Percentiles rank a stretch among this genome's conserved stretches.
Evolutionary conservation across 306 rosid genomes (phyloP).

Genomic region (Malus orientalis): DNA sequence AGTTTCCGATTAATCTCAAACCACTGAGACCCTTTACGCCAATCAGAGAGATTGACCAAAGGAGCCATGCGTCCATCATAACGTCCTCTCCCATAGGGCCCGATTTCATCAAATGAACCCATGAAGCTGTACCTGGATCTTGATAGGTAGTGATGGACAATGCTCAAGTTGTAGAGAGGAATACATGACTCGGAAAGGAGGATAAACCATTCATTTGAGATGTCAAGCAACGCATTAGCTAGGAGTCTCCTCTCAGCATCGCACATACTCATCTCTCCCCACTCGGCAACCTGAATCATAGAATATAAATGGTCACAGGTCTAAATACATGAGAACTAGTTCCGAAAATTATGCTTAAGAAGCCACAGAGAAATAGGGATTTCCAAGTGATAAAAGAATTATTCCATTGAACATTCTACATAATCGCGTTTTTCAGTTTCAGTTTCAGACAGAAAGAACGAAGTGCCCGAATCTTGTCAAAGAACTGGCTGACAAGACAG

Average conservation of each 20-base stretch:
- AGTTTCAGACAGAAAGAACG: not conserved
- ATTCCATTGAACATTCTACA: constrained; percentile 3
- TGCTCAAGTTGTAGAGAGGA: constrained; percentile 83
- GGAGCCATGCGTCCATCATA: constrained; percentile 73
- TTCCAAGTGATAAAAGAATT: not conserved
- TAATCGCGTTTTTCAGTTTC: not conserved
- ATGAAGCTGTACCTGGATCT: constrained; percentile 75
- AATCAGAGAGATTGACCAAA: constrained; percentile 64
- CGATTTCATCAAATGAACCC: constrained; percentile 79
- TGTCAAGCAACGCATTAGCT: constrained; percentile 88
- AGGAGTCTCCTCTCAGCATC: constrained; percentile 93
- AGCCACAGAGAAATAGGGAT: not conserved
- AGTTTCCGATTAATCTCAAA: constrained; percentile 74
- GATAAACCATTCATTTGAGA: constrained; percentile 91
- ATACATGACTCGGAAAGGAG: constrained; percentile 91
- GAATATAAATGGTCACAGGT: not conserved
- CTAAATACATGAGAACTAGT: not conserved
- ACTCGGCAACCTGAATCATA: constrained; percentile 63
- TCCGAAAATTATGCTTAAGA: not conserved
- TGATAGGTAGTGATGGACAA: constrained; percentile 59
- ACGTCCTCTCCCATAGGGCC: constrained; percentile 96
- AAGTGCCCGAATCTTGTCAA: not conserved
- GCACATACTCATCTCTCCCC: constrained; percentile 99
- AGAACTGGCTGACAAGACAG: not conserved
- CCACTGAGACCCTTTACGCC: constrained; percentile 99